Evolutionary conservation across 768 basidiomycete genomes (phyloP).

Genomic region (Psilocybe cyanescens): DNA sequence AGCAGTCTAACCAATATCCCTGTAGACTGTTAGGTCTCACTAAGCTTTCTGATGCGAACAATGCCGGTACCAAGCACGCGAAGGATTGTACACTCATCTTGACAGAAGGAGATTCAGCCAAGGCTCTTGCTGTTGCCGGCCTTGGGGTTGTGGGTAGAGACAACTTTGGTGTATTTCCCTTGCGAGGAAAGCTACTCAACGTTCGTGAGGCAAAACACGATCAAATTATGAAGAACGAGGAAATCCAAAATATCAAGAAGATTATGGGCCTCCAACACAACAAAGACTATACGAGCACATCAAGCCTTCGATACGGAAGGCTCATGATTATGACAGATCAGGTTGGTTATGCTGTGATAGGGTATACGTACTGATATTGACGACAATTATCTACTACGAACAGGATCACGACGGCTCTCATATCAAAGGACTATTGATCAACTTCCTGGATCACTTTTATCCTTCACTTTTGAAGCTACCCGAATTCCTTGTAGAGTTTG

Average conservation of each 20-base stretch:
- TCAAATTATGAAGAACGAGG: conserved; percentile 97
- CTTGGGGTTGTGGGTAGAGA: conserved; percentile 95
- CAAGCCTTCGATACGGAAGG: conserved; percentile 85
- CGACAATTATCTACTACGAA: neutral
- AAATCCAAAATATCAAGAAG: conserved; percentile 97
- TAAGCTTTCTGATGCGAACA: conserved; percentile 97
- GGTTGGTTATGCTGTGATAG: conserved; percentile 41
- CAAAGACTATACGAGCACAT: conserved; percentile 76
- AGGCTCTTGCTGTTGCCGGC: conserved; percentile 93
- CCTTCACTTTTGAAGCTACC: conserved; percentile 91
- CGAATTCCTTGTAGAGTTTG: conserved; percentile 95
- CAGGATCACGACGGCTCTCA: conserved; percentile 99
- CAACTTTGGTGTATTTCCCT: conserved; percentile 96
- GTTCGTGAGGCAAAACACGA: conserved; percentile 97
- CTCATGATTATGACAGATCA: conserved; percentile 99
- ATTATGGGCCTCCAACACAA: conserved; percentile 96
- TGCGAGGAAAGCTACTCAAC: conserved; percentile 95
- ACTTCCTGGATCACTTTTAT: conserved; percentile 96
- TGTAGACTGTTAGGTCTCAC: conserved; percentile 84
- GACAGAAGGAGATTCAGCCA: conserved; percentile 99
- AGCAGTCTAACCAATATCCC: neutral
- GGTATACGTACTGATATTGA: no score
- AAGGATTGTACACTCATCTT: conserved; percentile 91
- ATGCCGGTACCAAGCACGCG: conserved; percentile 85
- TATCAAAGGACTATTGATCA: conserved; percentile 99